These are phyloP conservation scores for Nitzschia sp. DNA, from an alignment of 108 stramenopile genomes.

Conservation along the genomic window DNA sequence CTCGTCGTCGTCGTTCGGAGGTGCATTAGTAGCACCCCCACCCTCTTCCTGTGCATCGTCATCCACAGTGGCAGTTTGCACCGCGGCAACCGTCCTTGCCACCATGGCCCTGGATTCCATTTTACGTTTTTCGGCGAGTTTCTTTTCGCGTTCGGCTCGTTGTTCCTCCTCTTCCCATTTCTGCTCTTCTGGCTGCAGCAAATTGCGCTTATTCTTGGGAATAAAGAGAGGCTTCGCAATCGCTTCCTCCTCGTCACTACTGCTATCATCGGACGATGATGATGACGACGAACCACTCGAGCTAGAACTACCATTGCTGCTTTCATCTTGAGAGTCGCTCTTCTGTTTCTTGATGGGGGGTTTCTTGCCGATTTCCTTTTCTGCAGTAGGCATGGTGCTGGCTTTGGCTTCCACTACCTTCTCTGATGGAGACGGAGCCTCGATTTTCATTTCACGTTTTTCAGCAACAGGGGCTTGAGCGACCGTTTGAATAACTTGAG, in stretches of 20 bases:
- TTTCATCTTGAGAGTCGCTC: slow-evolving; percentile 4
- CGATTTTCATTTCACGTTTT: neutral
- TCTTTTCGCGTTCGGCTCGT: slow-evolving; percentile 37
- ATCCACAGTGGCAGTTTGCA: neutral
- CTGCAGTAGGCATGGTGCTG: neutral
- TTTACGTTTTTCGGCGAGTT: slow-evolving; percentile 49
- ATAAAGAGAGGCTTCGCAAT: slow-evolving; percentile 72
- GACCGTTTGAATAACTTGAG: slow-evolving; percentile 7
- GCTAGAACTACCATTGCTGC: neutral
- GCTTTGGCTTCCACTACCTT: neutral
- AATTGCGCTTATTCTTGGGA: slow-evolving; percentile 70
- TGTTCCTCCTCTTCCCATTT: slow-evolving; percentile 56
- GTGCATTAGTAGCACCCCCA: slow-evolving; percentile 42
- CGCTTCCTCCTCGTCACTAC: slow-evolving; percentile 21
- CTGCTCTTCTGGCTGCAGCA: slow-evolving; percentile 42
- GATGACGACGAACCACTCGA: neutral
- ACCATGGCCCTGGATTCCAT: slow-evolving; percentile 81
- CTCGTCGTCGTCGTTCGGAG: slow-evolving; percentile 46
- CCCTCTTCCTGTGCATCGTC: slow-evolving; percentile 44
- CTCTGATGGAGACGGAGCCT: neutral
- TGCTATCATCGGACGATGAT: neutral
- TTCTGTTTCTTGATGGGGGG: neutral
- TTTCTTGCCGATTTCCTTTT: neutral
- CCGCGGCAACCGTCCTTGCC: slow-evolving; percentile 49
- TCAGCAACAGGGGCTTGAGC: neutral